Conservation (phyloP, 192 early-diverging fungal species). For the Allomyces macrogynus region DNA sequence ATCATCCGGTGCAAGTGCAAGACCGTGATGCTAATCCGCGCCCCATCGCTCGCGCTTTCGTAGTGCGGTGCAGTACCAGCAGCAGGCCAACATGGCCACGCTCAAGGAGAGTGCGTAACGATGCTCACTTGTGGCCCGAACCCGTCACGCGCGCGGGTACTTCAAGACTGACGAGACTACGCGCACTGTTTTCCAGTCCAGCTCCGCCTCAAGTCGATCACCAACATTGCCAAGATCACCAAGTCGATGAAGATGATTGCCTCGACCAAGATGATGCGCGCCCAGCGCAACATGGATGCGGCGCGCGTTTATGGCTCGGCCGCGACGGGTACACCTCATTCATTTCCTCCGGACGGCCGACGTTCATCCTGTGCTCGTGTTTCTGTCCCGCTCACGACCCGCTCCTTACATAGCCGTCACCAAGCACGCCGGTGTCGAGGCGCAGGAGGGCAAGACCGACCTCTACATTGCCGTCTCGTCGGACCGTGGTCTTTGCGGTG, state of each 20-base stretch:
- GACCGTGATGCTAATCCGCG: no score
- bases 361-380: no score
- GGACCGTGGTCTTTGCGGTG: constrained; percentile 96
- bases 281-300: constrained; percentile 71
- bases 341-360: not conserved
- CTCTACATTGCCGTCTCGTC: constrained; percentile 70
- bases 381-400: no score
- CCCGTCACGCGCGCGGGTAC: not conserved
- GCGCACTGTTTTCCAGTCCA: constrained; percentile 37
- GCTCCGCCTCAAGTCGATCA: constrained; percentile 81
- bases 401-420: constrained; percentile 32
- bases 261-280: constrained; percentile 80
- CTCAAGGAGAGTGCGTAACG: constrained; percentile 61
- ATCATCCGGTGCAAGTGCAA: no score
- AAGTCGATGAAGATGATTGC: constrained; percentile 99
- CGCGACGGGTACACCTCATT: constrained; percentile 28
- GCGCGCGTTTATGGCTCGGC: constrained; percentile 56
- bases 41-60: no score
- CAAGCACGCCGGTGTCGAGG: constrained; percentile 47
- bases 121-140: not conserved
- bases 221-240: constrained; percentile 97
- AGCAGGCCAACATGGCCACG: constrained; percentile 84
- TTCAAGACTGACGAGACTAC: not conserved
- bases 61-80: constrained; percentile 28
- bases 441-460: constrained; percentile 39